Evolutionary conservation across 768 basidiomycete species (phyloP), one percentile per base, ranked within the genome.

Genomic region (Russula ochroleuca): DNA sequence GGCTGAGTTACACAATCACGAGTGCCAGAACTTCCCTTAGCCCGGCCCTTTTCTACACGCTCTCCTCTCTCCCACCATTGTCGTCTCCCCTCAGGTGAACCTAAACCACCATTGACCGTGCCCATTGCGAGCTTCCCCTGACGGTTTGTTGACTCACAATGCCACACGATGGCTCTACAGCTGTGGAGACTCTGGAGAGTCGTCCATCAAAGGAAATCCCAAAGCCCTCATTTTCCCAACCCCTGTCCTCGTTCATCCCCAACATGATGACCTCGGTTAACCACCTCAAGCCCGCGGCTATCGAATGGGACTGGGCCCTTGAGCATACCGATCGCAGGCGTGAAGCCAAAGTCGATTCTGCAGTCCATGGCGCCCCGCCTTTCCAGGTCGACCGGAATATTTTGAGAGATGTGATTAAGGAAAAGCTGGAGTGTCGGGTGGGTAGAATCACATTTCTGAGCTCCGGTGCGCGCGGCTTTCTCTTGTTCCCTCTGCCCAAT

Each of bases 331-430:
- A 91, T 72, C 77, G 89, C 50, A 79, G 77, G 69, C 79, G 74
- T 40, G 90, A 92, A 73, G 79, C 81, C 2, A 81, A 80, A 68
- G 83, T 81, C 2, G 89, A 90, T 66, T 80, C 81, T 15, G 81
- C 80, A 3, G 68, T 85, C 21, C 87, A 90, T 68, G 82, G 81
- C 38, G 77, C 80, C 11, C 80, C 79, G 6, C 87, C 87, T 25
- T 91, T 93, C 69, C 83, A 83, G 59, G 85, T 93, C 28, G 92
- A 93, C 74, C 76, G 91, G 60, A 80, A 80, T 59, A 78, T 90
- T 23, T 77, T 94, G 65, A 87, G 84, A 73, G 89, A 91, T 67
- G 85, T 93, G 48, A 85, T 93, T 9, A 78, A 83, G 52, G 88
- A 91, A 70, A 86, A 85, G 68, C 81, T 86, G 75, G 80, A 76